Evolutionary conservation across 768 basidiomycete genomes (phyloP).

Genomic region (Tephrocybe sp.): DNA sequence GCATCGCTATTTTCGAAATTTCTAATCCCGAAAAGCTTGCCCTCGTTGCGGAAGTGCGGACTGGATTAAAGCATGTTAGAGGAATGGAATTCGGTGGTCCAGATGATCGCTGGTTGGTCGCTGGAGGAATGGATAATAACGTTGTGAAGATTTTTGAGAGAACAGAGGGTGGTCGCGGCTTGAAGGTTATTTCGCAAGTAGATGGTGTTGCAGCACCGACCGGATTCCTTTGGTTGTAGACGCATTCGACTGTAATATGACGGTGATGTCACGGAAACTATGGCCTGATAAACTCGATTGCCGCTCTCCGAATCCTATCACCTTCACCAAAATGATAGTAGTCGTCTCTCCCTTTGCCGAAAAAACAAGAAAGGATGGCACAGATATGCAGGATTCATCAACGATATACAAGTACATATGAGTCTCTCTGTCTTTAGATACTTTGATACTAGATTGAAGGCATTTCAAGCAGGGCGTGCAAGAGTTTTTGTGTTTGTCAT

Average conservation of each 20-base stretch:
- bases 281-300: too few relatives aligned
- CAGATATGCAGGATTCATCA: neutral
- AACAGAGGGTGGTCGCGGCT: neutral
- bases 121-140: neutral
- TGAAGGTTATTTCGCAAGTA: neutral
- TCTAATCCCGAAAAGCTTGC: neutral
- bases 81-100: neutral
- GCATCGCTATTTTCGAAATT: neutral
- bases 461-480: neutral
- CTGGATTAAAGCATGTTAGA: neutral
- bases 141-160: conserved; percentile 1
- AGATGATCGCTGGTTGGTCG: neutral
- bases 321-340: too few relatives aligned
- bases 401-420: conserved; percentile 13
- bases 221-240: neutral
- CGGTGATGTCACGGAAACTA: too few relatives aligned
- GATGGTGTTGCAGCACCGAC: neutral
- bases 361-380: too few relatives aligned
- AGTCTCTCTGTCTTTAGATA: neutral
- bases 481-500: too few relatives aligned
- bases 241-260: too few relatives aligned
- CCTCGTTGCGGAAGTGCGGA: neutral
- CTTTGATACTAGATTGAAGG: neutral
- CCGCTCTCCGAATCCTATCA: too few relatives aligned
- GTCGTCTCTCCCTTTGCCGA: too few relatives aligned